Conservation (phyloP, 371 early-diverging fungal species). For the Mucor mucedo region DNA sequence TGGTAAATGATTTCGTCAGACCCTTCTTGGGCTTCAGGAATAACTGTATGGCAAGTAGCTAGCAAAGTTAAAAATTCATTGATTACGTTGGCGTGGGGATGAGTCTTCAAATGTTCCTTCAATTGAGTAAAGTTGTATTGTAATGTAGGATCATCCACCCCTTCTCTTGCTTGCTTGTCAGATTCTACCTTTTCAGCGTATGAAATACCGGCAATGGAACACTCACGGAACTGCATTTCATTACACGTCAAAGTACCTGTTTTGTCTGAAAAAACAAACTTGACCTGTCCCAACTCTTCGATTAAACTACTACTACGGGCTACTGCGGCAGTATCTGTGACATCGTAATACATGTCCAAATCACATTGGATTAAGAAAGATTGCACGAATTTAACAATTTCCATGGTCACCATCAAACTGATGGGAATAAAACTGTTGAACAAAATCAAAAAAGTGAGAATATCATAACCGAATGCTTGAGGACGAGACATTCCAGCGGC, state of each 20-base stretch:
- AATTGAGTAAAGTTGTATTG: constrained; percentile 74
- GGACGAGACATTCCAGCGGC: constrained; percentile 23
- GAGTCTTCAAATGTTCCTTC: constrained; percentile 64
- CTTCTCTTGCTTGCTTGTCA: constrained; percentile 75
- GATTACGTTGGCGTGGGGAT: constrained; percentile 67
- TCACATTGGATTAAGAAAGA: constrained; percentile 82
- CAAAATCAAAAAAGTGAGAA: constrained; percentile 87
- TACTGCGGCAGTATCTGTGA: constrained; percentile 82
- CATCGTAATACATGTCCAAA: constrained; percentile 86
- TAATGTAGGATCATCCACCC: constrained; percentile 62
- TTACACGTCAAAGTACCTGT: constrained; percentile 98
- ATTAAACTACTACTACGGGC: constrained; percentile 89
- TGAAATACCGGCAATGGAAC: constrained; percentile 78
- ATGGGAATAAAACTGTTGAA: constrained; percentile 94
- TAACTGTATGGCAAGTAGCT: constrained; percentile 96
- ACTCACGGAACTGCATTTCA: constrained; percentile 93
- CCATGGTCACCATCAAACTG: constrained; percentile 92
- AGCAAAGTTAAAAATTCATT: constrained; percentile 84
- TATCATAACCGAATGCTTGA: constrained; percentile 69
- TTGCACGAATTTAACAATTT: constrained; percentile 86
- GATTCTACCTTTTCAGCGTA: constrained; percentile 82
- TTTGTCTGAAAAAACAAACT: constrained; percentile 88
- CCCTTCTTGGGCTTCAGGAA: constrained; percentile 84
- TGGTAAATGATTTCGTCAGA: constrained; percentile 79
- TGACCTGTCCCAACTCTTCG: constrained; percentile 92